Evolutionary conservation across 1,284 basidiomycete species (phyloP).

Genomic region (Pyrrhoderma noxium): DNA sequence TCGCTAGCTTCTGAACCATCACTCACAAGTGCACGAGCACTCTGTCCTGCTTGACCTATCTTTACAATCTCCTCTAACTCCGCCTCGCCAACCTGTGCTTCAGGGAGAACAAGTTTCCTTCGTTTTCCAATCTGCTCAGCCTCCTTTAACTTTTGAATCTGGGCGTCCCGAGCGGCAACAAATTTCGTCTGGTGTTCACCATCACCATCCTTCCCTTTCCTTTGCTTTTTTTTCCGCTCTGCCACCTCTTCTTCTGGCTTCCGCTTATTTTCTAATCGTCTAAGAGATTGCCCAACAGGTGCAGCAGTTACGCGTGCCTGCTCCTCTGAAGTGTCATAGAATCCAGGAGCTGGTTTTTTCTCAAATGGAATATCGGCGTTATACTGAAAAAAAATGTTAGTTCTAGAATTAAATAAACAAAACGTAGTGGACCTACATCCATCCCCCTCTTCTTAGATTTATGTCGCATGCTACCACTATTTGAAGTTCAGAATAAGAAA

Average conservation of each 20-base stretch:
- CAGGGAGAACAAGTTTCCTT: slow-evolving; percentile 79
- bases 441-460: slow-evolving; percentile 96
- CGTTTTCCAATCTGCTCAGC: slow-evolving; percentile 91
- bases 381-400: slow-evolving; percentile 49
- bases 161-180: slow-evolving; percentile 88
- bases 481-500: slow-evolving; percentile 19
- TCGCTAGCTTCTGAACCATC: slow-evolving; percentile 81
- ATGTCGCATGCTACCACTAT: slow-evolving; percentile 56
- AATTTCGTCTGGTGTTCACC: slow-evolving; percentile 81
- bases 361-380: slow-evolving; percentile 99
- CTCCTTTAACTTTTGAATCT: slow-evolving; percentile 95
- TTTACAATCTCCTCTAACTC: slow-evolving; percentile 99
- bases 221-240: slow-evolving; percentile 80
- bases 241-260: slow-evolving; percentile 87
- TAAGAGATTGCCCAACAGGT: slow-evolving; percentile 87
- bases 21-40: slow-evolving; percentile 75
- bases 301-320: slow-evolving; percentile 82
- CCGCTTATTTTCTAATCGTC: slow-evolving; percentile 86
- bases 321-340: slow-evolving; percentile 96
- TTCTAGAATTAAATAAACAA: slow-evolving; percentile 9
- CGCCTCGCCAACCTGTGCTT: slow-evolving; percentile 90
- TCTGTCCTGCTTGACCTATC: slow-evolving; percentile 90
- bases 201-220: slow-evolving; percentile 62
- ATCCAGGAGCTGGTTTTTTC: slow-evolving; percentile 91
- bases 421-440: slow-evolving; percentile 68